phyloP scores from a whole-genome alignment of 805 yeast species.

The Ogataea nakhonphanomensis region DNA sequence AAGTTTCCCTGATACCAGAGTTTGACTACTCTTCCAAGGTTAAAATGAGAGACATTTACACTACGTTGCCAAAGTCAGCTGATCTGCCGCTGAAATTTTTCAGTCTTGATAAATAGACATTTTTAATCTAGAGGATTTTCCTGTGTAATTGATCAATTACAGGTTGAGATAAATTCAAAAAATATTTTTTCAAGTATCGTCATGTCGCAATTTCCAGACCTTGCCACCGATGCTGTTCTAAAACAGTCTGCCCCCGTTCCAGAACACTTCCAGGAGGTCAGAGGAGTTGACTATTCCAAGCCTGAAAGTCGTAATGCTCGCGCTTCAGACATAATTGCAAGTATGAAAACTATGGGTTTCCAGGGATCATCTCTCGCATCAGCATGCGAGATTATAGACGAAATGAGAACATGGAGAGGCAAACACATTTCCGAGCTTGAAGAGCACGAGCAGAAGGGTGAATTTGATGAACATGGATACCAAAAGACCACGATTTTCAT shows the following conservation, averaged over 20 bases:
- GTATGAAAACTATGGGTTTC: slow-evolving; percentile 96
- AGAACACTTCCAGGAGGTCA: slow-evolving; percentile 69
- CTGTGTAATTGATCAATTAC: too few relatives aligned
- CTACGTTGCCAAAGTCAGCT: slow-evolving; percentile 28
- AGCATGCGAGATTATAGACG: slow-evolving; percentile 89
- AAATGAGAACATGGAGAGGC: slow-evolving; percentile 95
- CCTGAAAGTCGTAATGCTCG: slow-evolving; percentile 71
- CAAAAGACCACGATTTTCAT: slow-evolving; percentile 89
- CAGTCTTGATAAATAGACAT: background rate
- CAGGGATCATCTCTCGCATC: slow-evolving; percentile 84
- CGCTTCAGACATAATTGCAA: slow-evolving; percentile 72
- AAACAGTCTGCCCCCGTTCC: slow-evolving; percentile 86
- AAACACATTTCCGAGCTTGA: slow-evolving; percentile 62
- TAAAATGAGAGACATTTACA: slow-evolving; percentile 31
- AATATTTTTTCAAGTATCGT: background rate
- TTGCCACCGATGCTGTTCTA: slow-evolving; percentile 89
- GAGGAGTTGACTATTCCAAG: slow-evolving; percentile 86
- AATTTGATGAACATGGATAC: slow-evolving; percentile 70
- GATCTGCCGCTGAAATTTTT: slow-evolving; percentile 23
- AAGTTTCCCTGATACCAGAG: slow-evolving; percentile 22
- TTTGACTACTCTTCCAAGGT: slow-evolving; percentile 25
- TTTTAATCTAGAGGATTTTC: background rate
- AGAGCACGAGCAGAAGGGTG: slow-evolving; percentile 70
- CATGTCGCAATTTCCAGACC: slow-evolving; percentile 46
- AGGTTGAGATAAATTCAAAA: background rate